Base-by-base conservation (phyloP, 1,284 basidiomycete species). In the Neonothopanus nambi region DNA sequence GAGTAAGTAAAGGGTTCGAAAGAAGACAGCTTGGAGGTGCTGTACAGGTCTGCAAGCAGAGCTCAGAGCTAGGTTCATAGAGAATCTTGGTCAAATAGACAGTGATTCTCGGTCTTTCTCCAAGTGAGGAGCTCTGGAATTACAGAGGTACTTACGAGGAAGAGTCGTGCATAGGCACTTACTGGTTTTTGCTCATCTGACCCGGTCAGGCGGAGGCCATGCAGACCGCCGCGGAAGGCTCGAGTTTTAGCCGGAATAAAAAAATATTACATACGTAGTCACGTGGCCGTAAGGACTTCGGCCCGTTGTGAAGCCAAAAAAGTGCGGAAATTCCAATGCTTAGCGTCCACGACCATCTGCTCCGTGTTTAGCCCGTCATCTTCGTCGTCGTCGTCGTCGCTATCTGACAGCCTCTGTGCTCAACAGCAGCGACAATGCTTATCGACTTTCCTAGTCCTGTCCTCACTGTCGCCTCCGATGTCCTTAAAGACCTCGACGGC, bases 401-500 rank as follows among this genome's bases (percentile, higher is more conserved):
- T 26, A 20, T 33, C 40, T n/a, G 15, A 17, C 37, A n/a, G 15
- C n/a, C 40, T 48, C 8, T 48, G 28, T 20, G 52, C 38, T 17
- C 9, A 24, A 9, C 37, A 46, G 12, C 46, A n/a, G 18, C 39
- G 15, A 26, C 36, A 43, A 85, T 85, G 84, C 65, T 78, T 46
- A 57, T 72, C 50, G 60, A 71, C 35, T 80, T 87, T 42, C 77
- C 85, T 35, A 70, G 73, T 15, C 86, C 86, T 42, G 79, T 89
- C 35, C 78, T 89, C 49, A 75, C 80, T 35, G 74, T 89, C 55
- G 74, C 84, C 9, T 72, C 79, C 28, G 87, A 87, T 57, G 84
- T 76, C 15, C 76, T 89, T 55, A 75, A 74, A 61, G 80, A 85
- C 59, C 75, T 89, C 57, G 79, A 88, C 59, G 84, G 85, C 47